These are phyloP conservation scores for Chaetomium sp. DNA, from an alignment of 2,329 filamentous ascomycete species.

Conservation along the genomic window DNA sequence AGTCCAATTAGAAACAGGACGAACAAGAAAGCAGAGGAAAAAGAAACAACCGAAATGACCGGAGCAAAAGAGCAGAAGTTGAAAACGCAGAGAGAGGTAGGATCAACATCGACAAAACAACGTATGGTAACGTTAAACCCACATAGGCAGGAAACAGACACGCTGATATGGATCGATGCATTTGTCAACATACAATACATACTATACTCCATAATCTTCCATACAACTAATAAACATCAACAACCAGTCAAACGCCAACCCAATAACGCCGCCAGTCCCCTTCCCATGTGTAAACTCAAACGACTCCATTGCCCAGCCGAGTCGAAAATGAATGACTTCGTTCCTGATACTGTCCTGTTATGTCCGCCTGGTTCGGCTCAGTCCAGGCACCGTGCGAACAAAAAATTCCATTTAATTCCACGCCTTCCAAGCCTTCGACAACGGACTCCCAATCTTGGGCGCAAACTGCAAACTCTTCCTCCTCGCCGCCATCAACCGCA, in stretches of 20 bases:
- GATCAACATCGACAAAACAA: too few relatives aligned
- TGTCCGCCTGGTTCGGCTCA: not conserved
- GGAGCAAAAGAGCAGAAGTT: too few relatives aligned
- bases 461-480: slow-evolving; percentile 74
- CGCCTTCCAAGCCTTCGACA: slow-evolving; percentile 50
- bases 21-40: too few relatives aligned
- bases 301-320: not conserved
- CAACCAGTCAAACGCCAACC: not conserved
- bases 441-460: slow-evolving; percentile 66
- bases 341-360: too few relatives aligned
- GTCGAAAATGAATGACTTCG: slow-evolving; percentile 5
- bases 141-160: too few relatives aligned
- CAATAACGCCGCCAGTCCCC: not conserved
- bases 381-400: not conserved
- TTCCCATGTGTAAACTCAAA: too few relatives aligned
- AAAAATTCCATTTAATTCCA: slow-evolving; percentile 11
- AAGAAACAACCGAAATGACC: too few relatives aligned
- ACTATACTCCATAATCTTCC: not conserved
- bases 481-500: slow-evolving; percentile 62
- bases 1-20: too few relatives aligned
- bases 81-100: too few relatives aligned
- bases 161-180: too few relatives aligned
- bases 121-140: too few relatives aligned
- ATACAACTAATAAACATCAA: not conserved
- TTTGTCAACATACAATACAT: too few relatives aligned